Conservation (phyloP, 495 filamentous ascomycete genomes). For the Pyrenopolyporus hunteri region DNA sequence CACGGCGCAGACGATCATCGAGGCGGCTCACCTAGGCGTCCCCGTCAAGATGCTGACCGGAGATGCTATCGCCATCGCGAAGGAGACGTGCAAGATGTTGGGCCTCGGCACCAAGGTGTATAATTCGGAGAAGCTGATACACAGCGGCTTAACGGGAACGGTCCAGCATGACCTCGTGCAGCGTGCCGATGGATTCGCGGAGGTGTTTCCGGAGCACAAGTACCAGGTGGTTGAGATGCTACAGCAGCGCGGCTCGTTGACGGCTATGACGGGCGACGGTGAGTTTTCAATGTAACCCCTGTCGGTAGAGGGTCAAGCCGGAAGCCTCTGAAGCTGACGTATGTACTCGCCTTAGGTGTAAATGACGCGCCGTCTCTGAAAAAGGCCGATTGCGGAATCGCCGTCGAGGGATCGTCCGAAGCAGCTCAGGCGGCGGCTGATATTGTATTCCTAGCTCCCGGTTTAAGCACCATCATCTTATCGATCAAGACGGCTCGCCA, state of each 20-base stretch:
- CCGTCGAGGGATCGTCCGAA: conserved; percentile 89
- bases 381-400: conserved; percentile 92
- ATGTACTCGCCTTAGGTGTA: conserved; percentile 64
- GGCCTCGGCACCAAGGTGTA: conserved; percentile 93
- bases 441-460: conserved; percentile 89
- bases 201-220: conserved; percentile 97
- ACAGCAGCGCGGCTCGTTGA: conserved; percentile 92
- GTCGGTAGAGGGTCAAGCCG: too few relatives aligned
- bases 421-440: conserved; percentile 90
- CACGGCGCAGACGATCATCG: conserved; percentile 85
- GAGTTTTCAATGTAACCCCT: not conserved
- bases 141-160: conserved; percentile 85
- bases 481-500: conserved; percentile 91
- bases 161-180: conserved; percentile 93
- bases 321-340: not conserved
- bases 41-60: conserved; percentile 96
- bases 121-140: conserved; percentile 83
- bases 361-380: conserved; percentile 96
- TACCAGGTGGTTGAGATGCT: conserved; percentile 97
- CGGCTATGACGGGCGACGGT: conserved; percentile 95
- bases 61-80: conserved; percentile 90
- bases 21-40: conserved; percentile 83
- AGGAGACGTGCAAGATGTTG: conserved; percentile 86
- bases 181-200: conserved; percentile 90
- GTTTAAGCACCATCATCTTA: conserved; percentile 88